These are phyloP conservation scores for Allantophomopsis cytisporea DNA, from an alignment of 2,329 filamentous ascomycete genomes.

Conservation along the genomic window DNA sequence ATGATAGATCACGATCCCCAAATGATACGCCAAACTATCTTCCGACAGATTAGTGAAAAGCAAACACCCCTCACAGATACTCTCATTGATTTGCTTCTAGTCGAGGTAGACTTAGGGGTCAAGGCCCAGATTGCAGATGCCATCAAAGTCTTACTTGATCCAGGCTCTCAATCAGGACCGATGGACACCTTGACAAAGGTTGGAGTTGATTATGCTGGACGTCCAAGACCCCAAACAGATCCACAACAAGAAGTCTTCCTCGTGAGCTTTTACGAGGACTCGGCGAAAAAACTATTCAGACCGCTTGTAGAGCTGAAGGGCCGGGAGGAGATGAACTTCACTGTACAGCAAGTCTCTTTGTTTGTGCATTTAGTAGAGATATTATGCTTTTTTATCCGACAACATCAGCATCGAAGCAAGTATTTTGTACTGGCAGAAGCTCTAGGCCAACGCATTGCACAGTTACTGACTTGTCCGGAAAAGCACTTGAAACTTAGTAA, in stretches of 20 bases:
- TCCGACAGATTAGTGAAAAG: slow-evolving; percentile 81
- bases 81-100: slow-evolving; percentile 78
- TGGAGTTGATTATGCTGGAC: slow-evolving; percentile 54
- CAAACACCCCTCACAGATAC: slow-evolving; percentile 79
- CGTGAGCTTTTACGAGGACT: slow-evolving; percentile 78
- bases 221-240: slow-evolving; percentile 44
- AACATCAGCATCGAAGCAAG: slow-evolving; percentile 77
- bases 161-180: slow-evolving; percentile 43
- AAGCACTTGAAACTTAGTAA: slow-evolving; percentile 85
- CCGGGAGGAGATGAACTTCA: slow-evolving; percentile 54
- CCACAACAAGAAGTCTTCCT: slow-evolving; percentile 79
- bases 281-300: slow-evolving; percentile 72
- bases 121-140: slow-evolving; percentile 94
- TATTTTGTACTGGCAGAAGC: slow-evolving; percentile 75
- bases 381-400: slow-evolving; percentile 83
- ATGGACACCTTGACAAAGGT: slow-evolving; percentile 48
- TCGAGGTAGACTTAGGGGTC: slow-evolving; percentile 86
- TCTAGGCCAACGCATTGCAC: slow-evolving; percentile 64
- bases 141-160: slow-evolving; percentile 82
- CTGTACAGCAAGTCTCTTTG: slow-evolving; percentile 75
- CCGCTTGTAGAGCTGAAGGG: slow-evolving; percentile 72
- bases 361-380: slow-evolving; percentile 88
- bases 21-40: slow-evolving; percentile 88
- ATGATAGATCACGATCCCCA: slow-evolving; percentile 92
- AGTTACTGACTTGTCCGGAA: slow-evolving; percentile 70